A percentile compares a stretch with the other conserved stretches of the same genome.
Evolutionary conservation across 2,329 filamentous ascomycete species (phyloP).

Genomic region (Phyllosticta citriasiana): DNA sequence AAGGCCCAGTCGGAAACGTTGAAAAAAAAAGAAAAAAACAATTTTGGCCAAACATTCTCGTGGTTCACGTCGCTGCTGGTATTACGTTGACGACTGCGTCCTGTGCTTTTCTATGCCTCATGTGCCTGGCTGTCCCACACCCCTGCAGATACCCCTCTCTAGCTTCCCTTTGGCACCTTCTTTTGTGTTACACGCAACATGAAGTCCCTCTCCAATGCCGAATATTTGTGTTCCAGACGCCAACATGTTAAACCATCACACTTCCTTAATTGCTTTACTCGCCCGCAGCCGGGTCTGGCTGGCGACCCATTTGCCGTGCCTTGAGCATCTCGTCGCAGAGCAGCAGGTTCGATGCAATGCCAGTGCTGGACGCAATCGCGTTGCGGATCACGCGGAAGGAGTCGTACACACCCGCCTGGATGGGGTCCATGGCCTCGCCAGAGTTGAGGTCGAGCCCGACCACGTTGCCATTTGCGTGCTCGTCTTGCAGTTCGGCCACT

Average conservation of each 20-base stretch:
- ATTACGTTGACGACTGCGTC: not conserved
- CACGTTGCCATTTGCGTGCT: conserved; percentile 69
- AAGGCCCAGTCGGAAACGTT: not conserved
- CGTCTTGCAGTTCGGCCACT: conserved; percentile 84
- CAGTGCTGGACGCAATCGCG: conserved; percentile 83
- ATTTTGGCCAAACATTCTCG: not conserved
- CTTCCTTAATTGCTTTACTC: not conserved
- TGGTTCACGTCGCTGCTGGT: not conserved
- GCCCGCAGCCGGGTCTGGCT: conserved; percentile 21
- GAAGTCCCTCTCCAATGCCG: not conserved
- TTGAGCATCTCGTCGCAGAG: conserved; percentile 96
- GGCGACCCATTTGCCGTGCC: conserved; percentile 74
- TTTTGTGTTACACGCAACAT: conserved; percentile 1
- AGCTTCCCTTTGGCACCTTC: not conserved
- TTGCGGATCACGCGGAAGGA: conserved; percentile 93
- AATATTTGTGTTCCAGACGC: not conserved
- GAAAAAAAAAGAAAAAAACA: not conserved
- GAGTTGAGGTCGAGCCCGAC: conserved; percentile 80
- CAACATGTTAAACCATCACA: not conserved
- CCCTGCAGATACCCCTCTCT: not conserved
- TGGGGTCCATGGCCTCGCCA: conserved; percentile 90
- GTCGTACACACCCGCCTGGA: conserved; percentile 86
- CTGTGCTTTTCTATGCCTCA: not conserved
- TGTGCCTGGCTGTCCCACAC: not conserved
- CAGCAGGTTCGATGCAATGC: conserved; percentile 89